A percentile compares a stretch with the other conserved stretches of the same genome.
Conservation (phyloP, 768 basidiomycete genomes). For the Rhizopogon vinicolor region DNA sequence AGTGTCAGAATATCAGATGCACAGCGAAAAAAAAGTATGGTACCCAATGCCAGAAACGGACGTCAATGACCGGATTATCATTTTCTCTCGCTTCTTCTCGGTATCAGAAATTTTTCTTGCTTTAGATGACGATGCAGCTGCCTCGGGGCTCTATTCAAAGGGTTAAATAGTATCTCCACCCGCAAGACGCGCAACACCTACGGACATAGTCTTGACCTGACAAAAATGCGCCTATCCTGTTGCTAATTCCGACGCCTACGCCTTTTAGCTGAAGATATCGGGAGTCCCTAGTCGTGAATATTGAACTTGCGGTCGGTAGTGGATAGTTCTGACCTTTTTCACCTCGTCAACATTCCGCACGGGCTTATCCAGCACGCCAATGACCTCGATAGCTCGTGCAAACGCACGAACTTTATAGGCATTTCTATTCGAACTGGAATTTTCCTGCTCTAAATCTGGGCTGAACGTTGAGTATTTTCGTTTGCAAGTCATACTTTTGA, state of each 20-base stretch:
- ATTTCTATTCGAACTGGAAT: constrained; percentile 31
- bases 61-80: constrained; percentile 29
- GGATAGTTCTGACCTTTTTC: constrained; percentile 22
- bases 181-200: constrained; percentile 18
- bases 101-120: constrained; percentile 6
- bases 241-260: constrained; percentile 35
- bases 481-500: neutral
- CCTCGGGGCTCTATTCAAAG: neutral
- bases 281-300: neutral
- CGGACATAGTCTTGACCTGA: constrained; percentile 29
- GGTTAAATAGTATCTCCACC: neutral
- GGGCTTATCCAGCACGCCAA: constrained; percentile 36
- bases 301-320: neutral
- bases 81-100: constrained; percentile 22
- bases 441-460: constrained; percentile 40
- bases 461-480: neutral
- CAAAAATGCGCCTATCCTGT: constrained; percentile 41
- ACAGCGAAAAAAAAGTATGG: neutral
- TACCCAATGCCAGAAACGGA: constrained; percentile 48
- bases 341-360: constrained; percentile 41
- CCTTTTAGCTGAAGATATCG: constrained; percentile 22
- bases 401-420: constrained; percentile 48
- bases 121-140: constrained; percentile 6
- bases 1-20: neutral
- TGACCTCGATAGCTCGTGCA: constrained; percentile 39